These are phyloP conservation scores for Diaporthe citrichinensis DNA, from an alignment of 2,329 filamentous ascomycete species.

Conservation along the genomic window DNA sequence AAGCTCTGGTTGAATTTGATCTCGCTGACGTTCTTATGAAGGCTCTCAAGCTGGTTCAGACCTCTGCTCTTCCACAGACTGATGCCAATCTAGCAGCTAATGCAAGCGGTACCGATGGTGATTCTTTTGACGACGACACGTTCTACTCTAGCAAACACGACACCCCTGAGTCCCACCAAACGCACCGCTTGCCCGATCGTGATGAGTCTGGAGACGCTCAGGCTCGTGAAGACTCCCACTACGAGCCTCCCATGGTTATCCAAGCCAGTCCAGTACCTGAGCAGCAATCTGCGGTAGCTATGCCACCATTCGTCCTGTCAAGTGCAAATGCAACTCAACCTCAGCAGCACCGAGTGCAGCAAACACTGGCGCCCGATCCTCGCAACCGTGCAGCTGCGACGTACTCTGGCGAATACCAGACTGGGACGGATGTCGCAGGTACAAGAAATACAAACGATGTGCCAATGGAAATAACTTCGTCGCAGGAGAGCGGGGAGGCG, in stretches of 20 bases:
- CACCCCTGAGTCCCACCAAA: constrained; percentile 72
- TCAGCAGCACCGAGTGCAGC: constrained; percentile 29
- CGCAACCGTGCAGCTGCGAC: not conserved
- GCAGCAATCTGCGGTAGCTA: constrained; percentile 37
- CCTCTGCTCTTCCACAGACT: constrained; percentile 71
- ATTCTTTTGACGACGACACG: constrained; percentile 92
- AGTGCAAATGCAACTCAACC: constrained; percentile 36
- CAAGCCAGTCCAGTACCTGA: constrained; percentile 44
- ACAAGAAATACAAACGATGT: constrained; percentile 44
- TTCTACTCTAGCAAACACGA: constrained; percentile 97
- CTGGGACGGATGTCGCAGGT: not conserved
- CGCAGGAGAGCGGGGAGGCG: constrained; percentile 56
- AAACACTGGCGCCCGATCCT: constrained; percentile 10
- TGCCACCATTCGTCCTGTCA: constrained; percentile 30
- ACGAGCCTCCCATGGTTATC: constrained; percentile 51
- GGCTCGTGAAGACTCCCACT: constrained; percentile 54
- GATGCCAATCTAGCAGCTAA: constrained; percentile 69
- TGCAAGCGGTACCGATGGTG: constrained; percentile 72
- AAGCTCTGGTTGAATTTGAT: constrained; percentile 75
- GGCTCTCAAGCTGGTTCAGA: constrained; percentile 79
- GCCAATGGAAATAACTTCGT: constrained; percentile 49
- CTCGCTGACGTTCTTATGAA: constrained; percentile 80
- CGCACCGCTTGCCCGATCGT: constrained; percentile 61
- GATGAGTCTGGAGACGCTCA: constrained; percentile 53
- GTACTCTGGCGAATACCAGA: not conserved